Base-by-base conservation (phyloP, 441 rosid genomes). In the Gossypium davidsonii region DNA sequence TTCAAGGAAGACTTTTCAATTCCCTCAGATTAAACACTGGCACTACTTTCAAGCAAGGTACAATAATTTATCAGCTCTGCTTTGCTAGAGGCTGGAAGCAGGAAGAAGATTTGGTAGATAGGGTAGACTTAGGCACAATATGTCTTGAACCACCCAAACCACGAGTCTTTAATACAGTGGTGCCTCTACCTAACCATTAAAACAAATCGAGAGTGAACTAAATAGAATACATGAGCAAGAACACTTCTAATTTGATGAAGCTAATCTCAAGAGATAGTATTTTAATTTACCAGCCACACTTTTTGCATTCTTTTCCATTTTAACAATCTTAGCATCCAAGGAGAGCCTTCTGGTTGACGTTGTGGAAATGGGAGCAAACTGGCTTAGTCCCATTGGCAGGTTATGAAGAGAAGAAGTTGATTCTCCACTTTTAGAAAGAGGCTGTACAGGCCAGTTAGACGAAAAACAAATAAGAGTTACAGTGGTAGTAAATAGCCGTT, bases 11-110 rank as follows among this genome's bases (percentile, higher is more conserved):
- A 71, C 71, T 78, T 90, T 18, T 77, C 67, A 62, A 74, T 82
- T 66, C 75, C 75, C 69, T 64, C 83, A 67, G 95, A 90, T 42
- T 85, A 83, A 81, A 80, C 73, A 76, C 90, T 90, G 75, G 79
- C 83, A 62, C 83, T 87, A 81, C 96, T 88, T 73, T 87, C 93
- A 42, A 82, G 69, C 15, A 90, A 87, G 64, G 96, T 87, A 77
- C 86, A 74, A 71, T 96, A 87, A 74, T 90, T 75, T 71, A 77
- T 81, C 81, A 81, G 73, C 73, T 87, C 90, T 6, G 70, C 77
- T 80, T 84, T 87, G 67, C 79, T 75, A 80, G 84, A 81, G 31
- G 73, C 74, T 77, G 91, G 81, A 88, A 83, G 57, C 77, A 75
- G 56, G 77, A 72, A 71, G 85, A 74, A 81, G 90, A 79, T 73